A percentile compares a stretch with the other conserved stretches of the same genome.
Conservation (phyloP, 495 filamentous ascomycete genomes). For the Tuber indicum region DNA sequence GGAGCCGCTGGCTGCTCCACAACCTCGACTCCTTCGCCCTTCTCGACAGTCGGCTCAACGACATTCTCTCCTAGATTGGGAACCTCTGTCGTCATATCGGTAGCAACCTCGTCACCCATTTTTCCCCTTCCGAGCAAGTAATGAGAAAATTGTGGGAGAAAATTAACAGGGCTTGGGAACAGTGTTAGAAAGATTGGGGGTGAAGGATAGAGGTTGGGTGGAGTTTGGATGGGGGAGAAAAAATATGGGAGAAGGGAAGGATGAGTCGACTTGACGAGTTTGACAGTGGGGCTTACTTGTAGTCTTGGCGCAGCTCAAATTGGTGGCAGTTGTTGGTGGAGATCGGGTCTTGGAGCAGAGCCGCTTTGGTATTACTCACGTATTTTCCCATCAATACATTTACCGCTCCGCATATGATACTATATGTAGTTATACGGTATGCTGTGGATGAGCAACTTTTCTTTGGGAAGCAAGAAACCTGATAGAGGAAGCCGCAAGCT, state of each 20-base stretch:
- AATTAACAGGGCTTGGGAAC: neutral
- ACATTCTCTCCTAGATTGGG: no score
- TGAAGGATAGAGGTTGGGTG: neutral
- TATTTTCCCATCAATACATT: no score
- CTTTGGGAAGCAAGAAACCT: no score
- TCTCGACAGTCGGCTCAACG: neutral
- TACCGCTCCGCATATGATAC: no score
- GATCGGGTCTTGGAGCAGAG: neutral
- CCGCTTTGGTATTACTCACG: neutral
- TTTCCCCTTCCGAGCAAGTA: neutral
- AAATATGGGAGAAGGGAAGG: neutral
- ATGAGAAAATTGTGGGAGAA: neutral
- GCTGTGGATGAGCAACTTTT: no score
- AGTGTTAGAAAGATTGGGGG: neutral
- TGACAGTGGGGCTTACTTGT: neutral
- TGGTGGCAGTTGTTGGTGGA: neutral
- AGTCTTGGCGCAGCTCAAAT: neutral
- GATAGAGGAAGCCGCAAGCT: no score
- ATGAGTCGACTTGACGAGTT: neutral
- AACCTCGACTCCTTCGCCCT: neutral
- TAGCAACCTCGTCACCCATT: neutral
- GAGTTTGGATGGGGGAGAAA: neutral
- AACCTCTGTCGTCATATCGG: neutral
- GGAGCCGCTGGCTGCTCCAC: constrained; percentile 10
- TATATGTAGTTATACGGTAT: no score